Evolutionary conservation across 805 yeast species (phyloP).

Genomic region (Kodamaea neixiangensis): DNA sequence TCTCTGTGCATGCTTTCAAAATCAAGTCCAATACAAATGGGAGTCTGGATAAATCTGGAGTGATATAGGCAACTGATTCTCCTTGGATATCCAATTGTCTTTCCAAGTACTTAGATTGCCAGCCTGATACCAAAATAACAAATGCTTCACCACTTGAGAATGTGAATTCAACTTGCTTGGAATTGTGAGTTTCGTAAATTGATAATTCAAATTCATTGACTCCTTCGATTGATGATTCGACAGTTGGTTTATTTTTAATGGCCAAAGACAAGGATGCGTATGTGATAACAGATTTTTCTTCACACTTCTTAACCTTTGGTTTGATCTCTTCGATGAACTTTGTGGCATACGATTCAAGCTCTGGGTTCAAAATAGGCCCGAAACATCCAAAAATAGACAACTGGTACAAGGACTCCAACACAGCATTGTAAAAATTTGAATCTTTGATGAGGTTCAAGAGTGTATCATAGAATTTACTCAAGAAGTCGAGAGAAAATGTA

Average conservation of each 20-base stretch:
- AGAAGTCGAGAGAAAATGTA: slow-evolving; percentile 1
- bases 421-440: slow-evolving; percentile 21
- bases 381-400: slow-evolving; percentile 48
- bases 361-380: slow-evolving; percentile 32
- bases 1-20: slow-evolving; percentile 53
- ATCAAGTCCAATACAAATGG: slow-evolving; percentile 48
- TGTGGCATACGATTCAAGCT: slow-evolving; percentile 18
- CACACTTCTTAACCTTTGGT: slow-evolving; percentile 51
- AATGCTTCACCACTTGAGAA: slow-evolving; percentile 87
- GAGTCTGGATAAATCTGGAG: slow-evolving; percentile 17
- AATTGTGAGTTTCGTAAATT: slow-evolving; percentile 57
- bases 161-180: slow-evolving; percentile 73
- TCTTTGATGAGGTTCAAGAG: slow-evolving; percentile 18
- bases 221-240: slow-evolving; percentile 7
- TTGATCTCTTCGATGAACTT: slow-evolving; percentile 25
- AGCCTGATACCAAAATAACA: slow-evolving; percentile 69
- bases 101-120: slow-evolving; percentile 61
- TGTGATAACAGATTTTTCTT: slow-evolving; percentile 59
- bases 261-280: slow-evolving; percentile 57
- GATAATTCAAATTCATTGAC: slow-evolving; percentile 36
- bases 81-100: slow-evolving; percentile 58
- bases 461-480: slow-evolving; percentile 5
- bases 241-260: not conserved
- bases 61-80: slow-evolving; percentile 19
- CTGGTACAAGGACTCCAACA: slow-evolving; percentile 45